These are phyloP conservation scores for Candida tammaniensis DNA, from an alignment of 805 yeast genomes.

Conservation along the genomic window DNA sequence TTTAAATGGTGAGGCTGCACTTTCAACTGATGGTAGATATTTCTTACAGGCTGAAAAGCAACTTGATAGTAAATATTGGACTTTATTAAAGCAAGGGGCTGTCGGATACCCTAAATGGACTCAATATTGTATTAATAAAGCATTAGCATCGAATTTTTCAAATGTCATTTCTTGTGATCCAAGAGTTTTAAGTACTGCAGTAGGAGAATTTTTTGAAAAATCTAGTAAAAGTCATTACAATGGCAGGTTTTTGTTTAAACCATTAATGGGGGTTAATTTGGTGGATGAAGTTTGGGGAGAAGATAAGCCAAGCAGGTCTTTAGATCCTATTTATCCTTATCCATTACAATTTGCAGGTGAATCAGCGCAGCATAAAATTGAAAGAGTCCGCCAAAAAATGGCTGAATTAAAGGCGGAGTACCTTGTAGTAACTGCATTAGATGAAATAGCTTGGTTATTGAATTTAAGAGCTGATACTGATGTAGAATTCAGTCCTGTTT, in stretches of 20 bases:
- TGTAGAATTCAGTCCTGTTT: conserved; percentile 83
- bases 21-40: conserved; percentile 94
- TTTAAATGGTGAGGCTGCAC: conserved; percentile 64
- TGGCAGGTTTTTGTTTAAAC: conserved; percentile 27
- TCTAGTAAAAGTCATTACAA: conserved; percentile 16
- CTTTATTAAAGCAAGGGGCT: conserved; percentile 72
- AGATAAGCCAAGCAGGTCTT: conserved; percentile 32
- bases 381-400: conserved; percentile 30
- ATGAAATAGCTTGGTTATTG: conserved; percentile 85
- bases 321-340: conserved; percentile 30
- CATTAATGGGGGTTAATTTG: conserved; percentile 27
- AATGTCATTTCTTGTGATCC: conserved; percentile 83
- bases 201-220: conserved; percentile 40
- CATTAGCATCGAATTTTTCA: conserved; percentile 47
- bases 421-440: conserved; percentile 59
- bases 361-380: conserved; percentile 26
- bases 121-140: conserved; percentile 59
- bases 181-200: conserved; percentile 53
- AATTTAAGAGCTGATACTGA: conserved; percentile 68
- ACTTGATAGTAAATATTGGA: conserved; percentile 71
- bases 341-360: conserved; percentile 34
- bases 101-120: conserved; percentile 77
- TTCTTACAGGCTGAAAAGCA: conserved; percentile 87
- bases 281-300: conserved; percentile 39
- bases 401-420: conserved; percentile 18